These are phyloP conservation scores for Talaromyces sp. DNA, from an alignment of 2,329 filamentous ascomycete genomes.

Conservation along the genomic window DNA sequence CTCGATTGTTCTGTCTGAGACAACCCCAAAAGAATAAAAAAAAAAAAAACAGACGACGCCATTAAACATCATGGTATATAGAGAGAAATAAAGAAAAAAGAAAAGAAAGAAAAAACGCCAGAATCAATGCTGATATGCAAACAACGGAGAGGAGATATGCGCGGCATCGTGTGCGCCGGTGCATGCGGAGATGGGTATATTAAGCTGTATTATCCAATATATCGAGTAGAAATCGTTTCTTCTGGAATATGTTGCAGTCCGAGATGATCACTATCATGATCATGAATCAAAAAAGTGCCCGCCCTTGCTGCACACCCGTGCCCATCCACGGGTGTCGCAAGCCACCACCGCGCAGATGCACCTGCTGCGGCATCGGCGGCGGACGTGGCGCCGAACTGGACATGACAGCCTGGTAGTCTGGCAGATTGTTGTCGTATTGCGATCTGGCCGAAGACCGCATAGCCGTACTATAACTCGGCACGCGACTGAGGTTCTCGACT, in stretches of 20 bases:
- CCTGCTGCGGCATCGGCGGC: slow-evolving; percentile 32
- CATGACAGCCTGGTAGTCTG: slow-evolving; percentile 61
- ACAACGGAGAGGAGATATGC: background rate
- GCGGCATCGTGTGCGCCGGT: background rate
- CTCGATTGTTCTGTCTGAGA: background rate
- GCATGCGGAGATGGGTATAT: background rate
- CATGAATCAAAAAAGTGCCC: background rate
- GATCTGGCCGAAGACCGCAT: slow-evolving; percentile 60
- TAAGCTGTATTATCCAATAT: background rate
- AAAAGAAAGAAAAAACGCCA: background rate
- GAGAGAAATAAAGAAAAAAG: background rate
- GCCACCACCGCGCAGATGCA: slow-evolving; percentile 32
- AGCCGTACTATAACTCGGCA: slow-evolving; percentile 73
- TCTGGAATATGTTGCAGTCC: background rate
- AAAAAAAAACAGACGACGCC: background rate
- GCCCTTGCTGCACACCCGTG: background rate
- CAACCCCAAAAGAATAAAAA: background rate
- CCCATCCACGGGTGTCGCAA: slow-evolving; percentile 23
- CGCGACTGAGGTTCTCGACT: slow-evolving; percentile 63
- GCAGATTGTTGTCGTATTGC: slow-evolving; percentile 51
- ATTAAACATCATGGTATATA: background rate
- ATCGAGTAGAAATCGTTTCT: background rate
- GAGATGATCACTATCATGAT: background rate
- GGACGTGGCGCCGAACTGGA: slow-evolving; percentile 2
- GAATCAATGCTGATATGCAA: background rate